phyloP scores from a whole-genome alignment of 768 basidiomycete species.

The Trametes sanguinea region DNA sequence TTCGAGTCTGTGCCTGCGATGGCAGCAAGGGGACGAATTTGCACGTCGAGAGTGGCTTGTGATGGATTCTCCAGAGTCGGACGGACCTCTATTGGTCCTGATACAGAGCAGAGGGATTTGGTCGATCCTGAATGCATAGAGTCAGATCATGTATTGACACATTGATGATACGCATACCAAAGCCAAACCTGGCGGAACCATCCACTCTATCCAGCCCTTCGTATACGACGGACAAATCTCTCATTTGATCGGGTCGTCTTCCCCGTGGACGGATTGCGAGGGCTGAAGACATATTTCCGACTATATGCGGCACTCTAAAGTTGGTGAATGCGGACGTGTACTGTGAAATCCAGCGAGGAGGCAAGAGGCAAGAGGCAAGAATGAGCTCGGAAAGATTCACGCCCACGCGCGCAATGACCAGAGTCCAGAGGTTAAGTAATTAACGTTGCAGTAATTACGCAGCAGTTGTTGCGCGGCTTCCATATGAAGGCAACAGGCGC shows the following conservation, averaged over 20 bases:
- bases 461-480: no score
- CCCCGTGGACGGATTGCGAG: constrained; percentile 35
- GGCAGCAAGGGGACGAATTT: constrained; percentile 66
- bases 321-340: no score
- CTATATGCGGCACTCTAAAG: no score
- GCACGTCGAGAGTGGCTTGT: constrained; percentile 74
- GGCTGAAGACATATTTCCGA: background rate
- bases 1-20: constrained; percentile 73
- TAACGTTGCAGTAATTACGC: no score
- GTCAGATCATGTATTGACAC: constrained; percentile 18
- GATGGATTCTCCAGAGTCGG: constrained; percentile 68
- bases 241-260: constrained; percentile 37
- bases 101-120: constrained; percentile 64
- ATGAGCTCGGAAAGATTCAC: no score
- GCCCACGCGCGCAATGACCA: no score
- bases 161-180: constrained; percentile 47
- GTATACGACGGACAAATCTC: constrained; percentile 48
- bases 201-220: constrained; percentile 71
- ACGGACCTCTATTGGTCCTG: constrained; percentile 80
- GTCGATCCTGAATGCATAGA: constrained; percentile 39
- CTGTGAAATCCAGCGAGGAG: no score
- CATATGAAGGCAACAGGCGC: no score
- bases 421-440: no score
- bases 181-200: constrained; percentile 72
- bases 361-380: no score